These are phyloP conservation scores for Cutaneotrichosporon mucoides DNA, from an alignment of 1,284 basidiomycete genomes.

Conservation along the genomic window DNA sequence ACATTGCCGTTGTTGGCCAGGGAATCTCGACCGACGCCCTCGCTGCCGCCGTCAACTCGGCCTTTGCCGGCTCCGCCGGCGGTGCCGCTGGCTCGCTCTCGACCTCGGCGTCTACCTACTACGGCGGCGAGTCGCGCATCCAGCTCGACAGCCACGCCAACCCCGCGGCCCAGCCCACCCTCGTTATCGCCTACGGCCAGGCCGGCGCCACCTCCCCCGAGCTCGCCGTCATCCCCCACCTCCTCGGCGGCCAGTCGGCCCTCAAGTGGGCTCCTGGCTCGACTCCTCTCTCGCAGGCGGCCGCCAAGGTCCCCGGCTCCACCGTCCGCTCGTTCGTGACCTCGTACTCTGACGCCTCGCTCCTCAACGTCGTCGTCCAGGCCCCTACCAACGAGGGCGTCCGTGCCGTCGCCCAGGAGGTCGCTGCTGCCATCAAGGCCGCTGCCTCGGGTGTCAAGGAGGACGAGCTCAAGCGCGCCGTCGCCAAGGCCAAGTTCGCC, in stretches of 20 bases:
- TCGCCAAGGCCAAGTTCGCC: conserved; percentile 80
- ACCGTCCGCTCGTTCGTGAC: conserved; percentile 68
- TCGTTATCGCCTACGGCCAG: conserved; percentile 76
- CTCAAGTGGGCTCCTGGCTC: conserved; percentile 79
- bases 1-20: conserved; percentile 79
- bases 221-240: conserved; percentile 69
- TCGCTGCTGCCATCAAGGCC: conserved; percentile 61
- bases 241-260: conserved; percentile 65
- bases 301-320: conserved; percentile 46
- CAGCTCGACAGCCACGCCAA: conserved; percentile 55
- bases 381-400: conserved; percentile 44
- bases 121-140: conserved; percentile 77
- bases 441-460: conserved; percentile 61
- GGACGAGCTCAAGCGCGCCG: conserved; percentile 71
- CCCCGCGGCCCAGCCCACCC: conserved; percentile 58
- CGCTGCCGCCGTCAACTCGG: conserved; percentile 65
- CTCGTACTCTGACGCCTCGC: conserved; percentile 81
- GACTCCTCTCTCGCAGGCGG: conserved; percentile 60
- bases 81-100: conserved; percentile 39
- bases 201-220: conserved; percentile 60
- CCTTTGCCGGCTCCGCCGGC: conserved; percentile 52
- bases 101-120: conserved; percentile 56
- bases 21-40: conserved; percentile 73
- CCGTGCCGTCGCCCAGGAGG: conserved; percentile 58
- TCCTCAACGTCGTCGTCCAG: conserved; percentile 71